Percentiles rank a stretch among this genome's conserved stretches.
phyloP scores from a whole-genome alignment of 23 red algal genomes.

The Chondrus crispus region DNA sequence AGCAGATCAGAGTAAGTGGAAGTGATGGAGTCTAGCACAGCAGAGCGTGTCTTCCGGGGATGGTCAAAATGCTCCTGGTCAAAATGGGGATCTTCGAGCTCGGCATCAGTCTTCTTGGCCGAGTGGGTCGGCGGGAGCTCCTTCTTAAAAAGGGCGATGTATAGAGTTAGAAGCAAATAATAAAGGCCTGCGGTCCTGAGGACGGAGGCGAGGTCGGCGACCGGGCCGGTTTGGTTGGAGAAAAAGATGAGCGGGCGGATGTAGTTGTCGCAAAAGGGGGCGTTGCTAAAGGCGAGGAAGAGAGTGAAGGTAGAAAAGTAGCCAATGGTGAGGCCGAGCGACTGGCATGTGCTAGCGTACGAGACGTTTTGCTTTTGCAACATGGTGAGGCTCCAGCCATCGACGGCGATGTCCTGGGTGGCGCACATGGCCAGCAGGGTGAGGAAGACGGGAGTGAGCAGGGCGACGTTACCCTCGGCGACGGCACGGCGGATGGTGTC shows the following conservation, averaged over 20 bases:
- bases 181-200: constrained; percentile 50
- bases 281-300: constrained; percentile 85
- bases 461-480: constrained; percentile 33
- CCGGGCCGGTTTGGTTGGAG: constrained; percentile 16
- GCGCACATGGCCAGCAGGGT: constrained; percentile 71
- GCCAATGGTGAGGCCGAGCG: constrained; percentile 78
- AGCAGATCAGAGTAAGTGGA: constrained; percentile 37
- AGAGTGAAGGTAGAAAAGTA: constrained; percentile 92
- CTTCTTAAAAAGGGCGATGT: constrained; percentile 46
- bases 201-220: constrained; percentile 31
- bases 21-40: constrained; percentile 5
- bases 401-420: constrained; percentile 96
- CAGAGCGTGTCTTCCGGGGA: not conserved
- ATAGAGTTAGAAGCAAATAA: constrained; percentile 61
- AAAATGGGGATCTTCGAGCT: not conserved
- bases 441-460: constrained; percentile 71
- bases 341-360: constrained; percentile 85
- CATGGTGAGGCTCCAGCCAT: constrained; percentile 93
- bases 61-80: not conserved
- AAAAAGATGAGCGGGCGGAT: constrained; percentile 25
- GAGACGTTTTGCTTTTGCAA: constrained; percentile 41
- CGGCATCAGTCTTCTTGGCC: not conserved
- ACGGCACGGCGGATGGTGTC: constrained; percentile 59
- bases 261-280: constrained; percentile 72
- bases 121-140: not conserved